Percentiles rank a stretch among this genome's conserved stretches.
phyloP scores from a whole-genome alignment of 2,329 filamentous ascomycete species.

The Cyphellophora attinorum region DNA sequence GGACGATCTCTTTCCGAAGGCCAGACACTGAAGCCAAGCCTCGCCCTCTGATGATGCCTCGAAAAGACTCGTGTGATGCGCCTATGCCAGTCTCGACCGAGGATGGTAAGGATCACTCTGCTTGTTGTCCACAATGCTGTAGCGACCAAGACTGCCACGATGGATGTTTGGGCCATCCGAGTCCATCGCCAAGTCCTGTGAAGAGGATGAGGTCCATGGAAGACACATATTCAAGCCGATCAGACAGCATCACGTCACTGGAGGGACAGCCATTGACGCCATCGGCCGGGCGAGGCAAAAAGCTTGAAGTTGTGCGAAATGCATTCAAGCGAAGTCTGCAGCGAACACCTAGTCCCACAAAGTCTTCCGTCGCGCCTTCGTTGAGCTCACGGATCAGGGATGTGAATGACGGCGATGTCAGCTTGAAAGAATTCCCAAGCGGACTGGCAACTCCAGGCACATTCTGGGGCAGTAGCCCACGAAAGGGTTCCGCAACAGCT shows the following conservation, averaged over 20 bases:
- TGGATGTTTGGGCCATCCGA: conserved; percentile 17
- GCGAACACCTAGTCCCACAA: conserved; percentile 2
- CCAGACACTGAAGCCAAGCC: too few relatives aligned
- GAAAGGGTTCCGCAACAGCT: neutral
- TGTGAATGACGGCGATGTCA: neutral
- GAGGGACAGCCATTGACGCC: neutral
- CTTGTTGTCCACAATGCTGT: conserved; percentile 18
- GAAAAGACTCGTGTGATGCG: too few relatives aligned
- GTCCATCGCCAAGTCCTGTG: conserved; percentile 7
- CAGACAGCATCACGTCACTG: conserved; percentile 5
- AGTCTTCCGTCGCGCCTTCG: neutral
- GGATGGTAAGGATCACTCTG: conserved; percentile 12
- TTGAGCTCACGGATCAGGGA: neutral
- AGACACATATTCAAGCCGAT: conserved; percentile 6
- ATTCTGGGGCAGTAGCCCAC: neutral
- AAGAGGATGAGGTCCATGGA: conserved; percentile 9
- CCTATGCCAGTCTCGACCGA: too few relatives aligned
- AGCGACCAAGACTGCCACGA: conserved; percentile 15
- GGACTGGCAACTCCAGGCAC: conserved; percentile 3
- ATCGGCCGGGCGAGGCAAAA: conserved; percentile 2
- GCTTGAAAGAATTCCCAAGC: conserved; percentile 4
- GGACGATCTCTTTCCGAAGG: too few relatives aligned
- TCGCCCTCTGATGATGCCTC: too few relatives aligned
- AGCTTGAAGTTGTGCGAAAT: conserved; percentile 4
- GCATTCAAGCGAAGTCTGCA: conserved; percentile 4